Base-by-base conservation (phyloP, 1,139 yeast genomes). In the Wickerhamomyces sp. region DNA sequence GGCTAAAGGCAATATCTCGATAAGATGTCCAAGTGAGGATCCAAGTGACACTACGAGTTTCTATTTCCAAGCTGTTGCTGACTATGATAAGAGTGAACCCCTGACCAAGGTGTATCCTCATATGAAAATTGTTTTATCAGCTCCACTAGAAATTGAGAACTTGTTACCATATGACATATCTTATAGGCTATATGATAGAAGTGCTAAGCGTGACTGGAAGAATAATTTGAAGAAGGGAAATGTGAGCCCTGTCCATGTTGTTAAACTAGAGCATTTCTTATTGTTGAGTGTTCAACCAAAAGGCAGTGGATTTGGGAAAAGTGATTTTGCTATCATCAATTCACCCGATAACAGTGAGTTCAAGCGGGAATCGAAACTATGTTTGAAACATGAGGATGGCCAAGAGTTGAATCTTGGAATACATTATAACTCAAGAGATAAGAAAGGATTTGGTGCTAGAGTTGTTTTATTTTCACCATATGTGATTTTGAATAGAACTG, bases 81-180 rank as follows among this genome's bases (percentile, higher is more conserved):
- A 69, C 18, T 81, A 65, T 56, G 79, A 84, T 51, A 58, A 63
- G 24, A 68, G 72, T 15, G 92, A 85, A 46, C 92, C 89, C 0
- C 66, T 89, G 31, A 75, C 87, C 0, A 71, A 72, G 45, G 74
- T 85, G 1, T 94, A 88, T 52, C 98, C 98, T 0, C 95, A 87
- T 54, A 74, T 92, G 87, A 76, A 70, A 10, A 63, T 92, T 30
- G 74, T 81, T 2, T 65, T 94, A 18, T 81, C 95, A 0, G 90
- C 98, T 1, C 97, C 98, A 0, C 64, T 94, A 29, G 88, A 86
- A 51, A 71, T 94, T 46, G 90, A 85, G 51, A 94, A 94, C 52
- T 65, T 88, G 42, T 62, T 94, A 37, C 98, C 99, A 0, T 86
- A 75, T 56, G 96, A 88, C 51, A 65, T 90, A 38, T 70, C 76